Evolutionary conservation across 495 filamentous ascomycete genomes (phyloP).

Genomic region (Trypethelium eluteriae): DNA sequence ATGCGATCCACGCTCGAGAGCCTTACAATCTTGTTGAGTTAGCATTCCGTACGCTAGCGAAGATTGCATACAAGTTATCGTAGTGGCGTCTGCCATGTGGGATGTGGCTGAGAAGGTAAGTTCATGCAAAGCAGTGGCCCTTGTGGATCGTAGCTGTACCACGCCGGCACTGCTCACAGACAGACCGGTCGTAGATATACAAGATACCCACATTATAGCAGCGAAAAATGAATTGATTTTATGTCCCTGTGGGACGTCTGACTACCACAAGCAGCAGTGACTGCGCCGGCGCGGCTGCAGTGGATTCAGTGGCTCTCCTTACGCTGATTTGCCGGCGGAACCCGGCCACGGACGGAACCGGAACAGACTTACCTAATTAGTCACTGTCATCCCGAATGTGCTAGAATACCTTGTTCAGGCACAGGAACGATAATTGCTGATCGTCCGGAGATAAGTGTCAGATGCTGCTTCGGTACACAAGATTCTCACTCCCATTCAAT

Average conservation of each 20-base stretch:
- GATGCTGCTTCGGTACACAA: no score
- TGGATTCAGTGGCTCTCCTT: not conserved
- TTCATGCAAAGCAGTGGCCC: not conserved
- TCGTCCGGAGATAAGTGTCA: no score
- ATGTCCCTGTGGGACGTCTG: not conserved
- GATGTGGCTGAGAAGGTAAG: no score
- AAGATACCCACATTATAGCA: not conserved
- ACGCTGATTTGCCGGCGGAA: not conserved
- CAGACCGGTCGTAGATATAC: not conserved
- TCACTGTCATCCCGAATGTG: no score
- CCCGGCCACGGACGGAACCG: not conserved
- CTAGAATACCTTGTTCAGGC: no score
- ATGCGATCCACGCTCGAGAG: not conserved
- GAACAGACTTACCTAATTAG: not conserved
- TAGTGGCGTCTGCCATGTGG: no score
- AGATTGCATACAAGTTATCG: not conserved
- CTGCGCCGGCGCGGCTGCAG: not conserved
- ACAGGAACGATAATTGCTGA: no score
- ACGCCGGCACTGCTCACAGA: not conserved
- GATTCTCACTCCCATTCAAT: no score
- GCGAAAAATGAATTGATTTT: not conserved
- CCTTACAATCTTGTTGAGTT: no score
- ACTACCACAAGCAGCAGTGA: not conserved
- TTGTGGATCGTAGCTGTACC: not conserved
- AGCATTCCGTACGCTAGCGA: not conserved